A percentile compares a stretch with the other conserved stretches of the same genome.
Conservation (phyloP, 2,329 filamentous ascomycete species). For the Mariannaea elegans region DNA sequence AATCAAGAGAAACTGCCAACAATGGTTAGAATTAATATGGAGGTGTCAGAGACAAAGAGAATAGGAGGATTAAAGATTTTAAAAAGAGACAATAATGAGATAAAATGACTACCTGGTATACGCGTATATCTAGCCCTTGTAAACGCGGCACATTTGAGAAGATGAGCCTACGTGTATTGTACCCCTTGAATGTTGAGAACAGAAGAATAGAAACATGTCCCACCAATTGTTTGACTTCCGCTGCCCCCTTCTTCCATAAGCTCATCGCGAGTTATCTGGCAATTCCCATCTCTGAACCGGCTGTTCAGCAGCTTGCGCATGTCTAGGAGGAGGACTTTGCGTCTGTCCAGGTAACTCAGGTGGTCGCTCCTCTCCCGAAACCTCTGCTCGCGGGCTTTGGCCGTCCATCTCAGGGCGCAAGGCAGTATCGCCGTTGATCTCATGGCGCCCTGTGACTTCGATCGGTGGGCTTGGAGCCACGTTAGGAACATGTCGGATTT, state of each 20-base stretch:
- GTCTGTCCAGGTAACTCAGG: constrained; percentile 28
- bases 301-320: constrained; percentile 8
- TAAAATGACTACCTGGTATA: background rate
- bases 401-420: constrained; percentile 36
- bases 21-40: too few species aligned
- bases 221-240: background rate
- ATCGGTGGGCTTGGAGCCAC: constrained; percentile 31
- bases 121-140: background rate
- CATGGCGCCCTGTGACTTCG: constrained; percentile 31
- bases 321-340: constrained; percentile 24
- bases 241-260: too few species aligned
- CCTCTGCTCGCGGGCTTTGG: constrained; percentile 27
- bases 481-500: constrained; percentile 22
- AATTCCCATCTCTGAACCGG: constrained; percentile 35
- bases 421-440: constrained; percentile 29
- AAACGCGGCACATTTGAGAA: background rate
- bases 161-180: background rate
- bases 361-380: constrained; percentile 26
- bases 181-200: background rate
- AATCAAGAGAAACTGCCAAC: too few species aligned
- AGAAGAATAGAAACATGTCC: constrained; percentile 6
- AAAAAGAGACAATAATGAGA: too few species aligned
- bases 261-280: constrained; percentile 30
- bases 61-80: too few species aligned
- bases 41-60: too few species aligned